Conservation (phyloP, 2,329 filamentous ascomycete species). For the Canariomyces notabilis region DNA sequence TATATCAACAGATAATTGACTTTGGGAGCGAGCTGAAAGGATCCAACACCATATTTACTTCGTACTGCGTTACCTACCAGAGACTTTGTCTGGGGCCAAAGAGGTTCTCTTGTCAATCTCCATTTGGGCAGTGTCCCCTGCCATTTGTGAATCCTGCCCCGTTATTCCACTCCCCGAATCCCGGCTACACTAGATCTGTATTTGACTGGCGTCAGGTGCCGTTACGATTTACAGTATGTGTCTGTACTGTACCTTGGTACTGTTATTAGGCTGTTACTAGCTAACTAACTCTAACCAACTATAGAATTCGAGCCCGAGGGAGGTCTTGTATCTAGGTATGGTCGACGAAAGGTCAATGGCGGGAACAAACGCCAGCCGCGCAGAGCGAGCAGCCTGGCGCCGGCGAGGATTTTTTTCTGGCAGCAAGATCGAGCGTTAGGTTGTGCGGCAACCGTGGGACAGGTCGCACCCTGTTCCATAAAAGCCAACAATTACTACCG, state of each 20-base stretch:
- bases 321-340: background rate
- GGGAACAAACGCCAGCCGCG: constrained; percentile 19
- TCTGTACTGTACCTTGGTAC: too few relatives aligned
- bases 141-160: constrained; percentile 11
- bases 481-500: too few relatives aligned
- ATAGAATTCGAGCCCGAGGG: background rate
- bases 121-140: background rate
- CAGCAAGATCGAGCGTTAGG: too few relatives aligned
- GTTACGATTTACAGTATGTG: too few relatives aligned
- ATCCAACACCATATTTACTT: background rate
- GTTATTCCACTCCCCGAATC: constrained; percentile 2
- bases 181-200: background rate
- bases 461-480: too few relatives aligned
- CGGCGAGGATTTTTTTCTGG: too few relatives aligned
- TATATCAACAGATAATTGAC: too few relatives aligned
- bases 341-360: background rate
- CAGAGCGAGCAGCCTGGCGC: constrained; percentile 9
- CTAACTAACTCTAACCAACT: too few relatives aligned
- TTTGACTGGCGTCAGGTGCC: too few relatives aligned
- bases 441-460: too few relatives aligned
- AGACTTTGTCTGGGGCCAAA: background rate
- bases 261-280: too few relatives aligned
- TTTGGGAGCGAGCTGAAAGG: background rate
- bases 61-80: background rate
- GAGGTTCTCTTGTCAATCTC: background rate